Evolutionary conservation across 345 rosid genomes (phyloP).

Genomic region (Carallia pectinifolia): DNA sequence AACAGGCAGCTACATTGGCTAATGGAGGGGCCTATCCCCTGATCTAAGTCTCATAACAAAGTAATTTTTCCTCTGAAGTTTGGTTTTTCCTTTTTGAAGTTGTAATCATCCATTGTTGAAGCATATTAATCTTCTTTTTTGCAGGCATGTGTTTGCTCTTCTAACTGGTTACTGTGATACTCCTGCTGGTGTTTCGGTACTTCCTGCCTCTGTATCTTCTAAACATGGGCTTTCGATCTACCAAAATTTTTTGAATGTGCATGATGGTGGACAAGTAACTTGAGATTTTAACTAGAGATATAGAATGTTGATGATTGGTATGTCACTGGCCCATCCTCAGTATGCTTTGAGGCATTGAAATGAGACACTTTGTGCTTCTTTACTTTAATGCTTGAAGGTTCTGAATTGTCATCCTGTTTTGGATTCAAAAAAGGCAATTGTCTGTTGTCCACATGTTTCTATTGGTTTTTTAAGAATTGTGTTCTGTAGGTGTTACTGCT

Average conservation of each 20-base stretch:
- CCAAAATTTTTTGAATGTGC: too few species aligned
- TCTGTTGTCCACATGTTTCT: too few species aligned
- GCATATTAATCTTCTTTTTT: slow-evolving; percentile 17
- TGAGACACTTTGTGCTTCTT: too few species aligned
- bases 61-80: slow-evolving; percentile 34
- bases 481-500: too few species aligned
- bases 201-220: slow-evolving; percentile 10
- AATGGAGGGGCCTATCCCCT: slow-evolving; percentile 99
- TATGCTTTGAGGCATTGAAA: too few species aligned
- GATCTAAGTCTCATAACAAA: slow-evolving; percentile 98
- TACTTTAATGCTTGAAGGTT: too few species aligned
- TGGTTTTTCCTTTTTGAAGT: slow-evolving; percentile 1
- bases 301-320: too few species aligned
- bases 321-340: too few species aligned
- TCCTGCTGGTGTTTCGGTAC: slow-evolving; percentile 93
- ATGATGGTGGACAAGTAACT: too few species aligned
- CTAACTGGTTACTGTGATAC: slow-evolving; percentile 96
- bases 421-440: too few species aligned
- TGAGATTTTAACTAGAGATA: too few species aligned
- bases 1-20: slow-evolving; percentile 96
- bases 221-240: background rate
- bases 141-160: slow-evolving; percentile 97
- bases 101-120: background rate
- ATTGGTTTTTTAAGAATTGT: background rate
- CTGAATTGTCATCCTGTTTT: too few species aligned